Evolutionary conservation across 176 grass and related monocot species (phyloP).

Genomic region (Panicum miliaceum): DNA sequence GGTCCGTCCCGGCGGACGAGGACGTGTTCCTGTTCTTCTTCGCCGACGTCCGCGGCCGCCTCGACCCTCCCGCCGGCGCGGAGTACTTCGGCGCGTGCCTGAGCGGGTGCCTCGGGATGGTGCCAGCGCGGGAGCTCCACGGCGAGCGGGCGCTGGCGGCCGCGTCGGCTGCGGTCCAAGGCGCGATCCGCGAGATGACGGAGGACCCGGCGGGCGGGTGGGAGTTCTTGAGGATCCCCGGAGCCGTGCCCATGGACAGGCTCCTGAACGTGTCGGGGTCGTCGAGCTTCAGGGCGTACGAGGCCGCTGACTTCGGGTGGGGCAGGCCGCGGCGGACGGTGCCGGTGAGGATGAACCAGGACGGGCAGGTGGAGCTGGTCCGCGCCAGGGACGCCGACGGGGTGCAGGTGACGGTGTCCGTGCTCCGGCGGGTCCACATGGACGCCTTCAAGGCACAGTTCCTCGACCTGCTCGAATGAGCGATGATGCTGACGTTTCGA

Average conservation of each 20-base stretch:
- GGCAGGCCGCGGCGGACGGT: conserved; percentile 45
- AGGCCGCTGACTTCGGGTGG: conserved; percentile 57
- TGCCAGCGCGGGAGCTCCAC: conserved; percentile 19
- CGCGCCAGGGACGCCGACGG: background rate
- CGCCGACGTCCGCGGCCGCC: conserved; percentile 42
- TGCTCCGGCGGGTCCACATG: background rate
- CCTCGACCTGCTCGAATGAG: background rate
- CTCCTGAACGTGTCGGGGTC: conserved; percentile 30
- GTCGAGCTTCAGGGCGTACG: conserved; percentile 46
- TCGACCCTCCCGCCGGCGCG: conserved; percentile 35
- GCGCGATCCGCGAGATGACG: conserved; percentile 2
- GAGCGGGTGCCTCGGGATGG: background rate
- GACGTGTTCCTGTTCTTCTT: conserved; percentile 28
- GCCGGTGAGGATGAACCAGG: conserved; percentile 39
- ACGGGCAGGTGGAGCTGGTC: conserved; percentile 42
- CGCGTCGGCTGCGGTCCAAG: conserved; percentile 25
- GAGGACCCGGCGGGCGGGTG: conserved; percentile 26
- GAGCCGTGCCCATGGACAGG: background rate
- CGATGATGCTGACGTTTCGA: too few relatives aligned
- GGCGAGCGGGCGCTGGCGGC: background rate
- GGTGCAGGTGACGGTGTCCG: conserved; percentile 36
- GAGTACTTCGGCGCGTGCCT: conserved; percentile 52
- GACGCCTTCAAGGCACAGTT: conserved; percentile 33
- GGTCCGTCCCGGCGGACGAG: conserved; percentile 8
- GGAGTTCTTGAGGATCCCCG: background rate